Percentiles rank a stretch among this genome's conserved stretches.
Conservation (phyloP, 345 rosid species). For the Citropsis articulata region DNA sequence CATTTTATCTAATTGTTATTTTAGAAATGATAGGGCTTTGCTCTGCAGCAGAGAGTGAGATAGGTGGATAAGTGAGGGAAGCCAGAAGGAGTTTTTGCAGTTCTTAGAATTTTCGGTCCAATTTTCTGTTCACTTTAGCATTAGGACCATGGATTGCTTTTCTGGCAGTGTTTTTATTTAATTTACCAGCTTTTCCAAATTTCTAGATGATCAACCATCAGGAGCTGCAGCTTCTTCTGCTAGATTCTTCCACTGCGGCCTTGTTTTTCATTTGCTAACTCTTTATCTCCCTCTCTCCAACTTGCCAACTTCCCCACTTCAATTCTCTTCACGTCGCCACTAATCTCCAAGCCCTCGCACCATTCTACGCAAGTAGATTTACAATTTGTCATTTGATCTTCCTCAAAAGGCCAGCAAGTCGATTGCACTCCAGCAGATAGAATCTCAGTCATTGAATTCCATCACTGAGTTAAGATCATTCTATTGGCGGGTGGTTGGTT, state of each 20-base stretch:
- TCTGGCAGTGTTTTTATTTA: neutral
- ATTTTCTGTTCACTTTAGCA: neutral
- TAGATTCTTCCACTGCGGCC: neutral
- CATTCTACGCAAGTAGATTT: neutral
- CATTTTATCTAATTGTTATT: neutral
- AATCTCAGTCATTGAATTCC: constrained; percentile 13
- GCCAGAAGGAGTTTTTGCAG: neutral
- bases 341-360: neutral
- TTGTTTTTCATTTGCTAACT: neutral
- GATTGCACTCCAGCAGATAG: constrained; percentile 4
- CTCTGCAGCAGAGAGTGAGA: neutral
- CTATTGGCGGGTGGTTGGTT: constrained; percentile 7
- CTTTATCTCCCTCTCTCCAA: neutral
- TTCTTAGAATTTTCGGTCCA: neutral
- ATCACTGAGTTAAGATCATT: constrained; percentile 2
- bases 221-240: neutral
- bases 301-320: neutral
- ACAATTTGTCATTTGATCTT: neutral
- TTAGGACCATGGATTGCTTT: no score
- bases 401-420: constrained; percentile 14
- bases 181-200: neutral
- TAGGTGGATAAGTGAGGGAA: neutral
- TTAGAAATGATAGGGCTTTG: neutral
- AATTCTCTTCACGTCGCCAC: neutral
- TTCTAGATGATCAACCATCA: neutral